Percentiles rank a stretch among this genome's conserved stretches.
phyloP scores from a whole-genome alignment of 495 filamentous ascomycete species.

The Bombardia bombarda region DNA sequence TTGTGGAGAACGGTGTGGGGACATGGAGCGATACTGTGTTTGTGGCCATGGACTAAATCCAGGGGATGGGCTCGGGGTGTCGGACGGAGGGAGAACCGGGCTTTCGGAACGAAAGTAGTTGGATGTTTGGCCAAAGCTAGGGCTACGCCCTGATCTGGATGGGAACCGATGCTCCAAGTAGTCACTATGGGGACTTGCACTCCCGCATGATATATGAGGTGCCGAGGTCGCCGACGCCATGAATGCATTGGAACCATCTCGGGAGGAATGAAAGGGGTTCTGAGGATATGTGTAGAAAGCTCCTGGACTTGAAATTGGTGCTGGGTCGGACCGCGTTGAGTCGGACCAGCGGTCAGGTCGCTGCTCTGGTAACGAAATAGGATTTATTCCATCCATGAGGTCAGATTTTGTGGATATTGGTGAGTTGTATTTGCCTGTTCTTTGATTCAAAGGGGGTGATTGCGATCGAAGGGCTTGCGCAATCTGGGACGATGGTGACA shows the following conservation, averaged over 20 bases:
- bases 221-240: not conserved
- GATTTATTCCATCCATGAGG: not conserved
- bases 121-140: not conserved
- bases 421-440: not conserved
- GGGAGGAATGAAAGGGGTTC: conserved; percentile 1
- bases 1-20: too few relatives aligned
- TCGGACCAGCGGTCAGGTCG: conserved; percentile 10
- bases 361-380: not conserved
- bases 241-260: conserved; percentile 1
- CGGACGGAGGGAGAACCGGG: not conserved
- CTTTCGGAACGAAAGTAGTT: not conserved
- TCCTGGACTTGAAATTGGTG: too few relatives aligned
- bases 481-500: not conserved
- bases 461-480: not conserved
- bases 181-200: conserved; percentile 1
- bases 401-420: conserved; percentile 8
- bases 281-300: not conserved
- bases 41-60: not conserved
- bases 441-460: not conserved
- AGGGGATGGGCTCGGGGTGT: not conserved
- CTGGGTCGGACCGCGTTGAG: not conserved
- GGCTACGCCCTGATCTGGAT: not conserved
- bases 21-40: too few relatives aligned
- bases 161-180: not conserved
- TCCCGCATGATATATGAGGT: too few relatives aligned